Conservation (phyloP, 129 eudicot genomes). For the Lactuca sativa region DNA sequence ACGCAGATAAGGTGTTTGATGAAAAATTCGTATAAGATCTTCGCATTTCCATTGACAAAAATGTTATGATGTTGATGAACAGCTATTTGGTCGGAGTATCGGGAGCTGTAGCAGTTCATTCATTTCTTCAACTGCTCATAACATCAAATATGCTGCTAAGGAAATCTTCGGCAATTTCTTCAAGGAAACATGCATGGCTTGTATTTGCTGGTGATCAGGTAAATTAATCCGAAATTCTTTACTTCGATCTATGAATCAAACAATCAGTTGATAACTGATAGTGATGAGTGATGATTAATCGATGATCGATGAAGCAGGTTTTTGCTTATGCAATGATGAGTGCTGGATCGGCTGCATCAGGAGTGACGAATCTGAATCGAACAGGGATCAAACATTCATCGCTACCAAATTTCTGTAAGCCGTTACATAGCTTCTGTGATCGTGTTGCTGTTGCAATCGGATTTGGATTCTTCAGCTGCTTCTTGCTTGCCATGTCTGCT, state of each 20-base stretch:
- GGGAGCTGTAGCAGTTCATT: slow-evolving; percentile 71
- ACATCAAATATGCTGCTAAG: slow-evolving; percentile 43
- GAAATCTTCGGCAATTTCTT: slow-evolving; percentile 52
- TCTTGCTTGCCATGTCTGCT: slow-evolving; percentile 61
- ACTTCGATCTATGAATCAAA: background rate
- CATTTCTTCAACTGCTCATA: slow-evolving; percentile 63
- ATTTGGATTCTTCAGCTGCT: slow-evolving; percentile 70
- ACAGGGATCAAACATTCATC: slow-evolving; percentile 81
- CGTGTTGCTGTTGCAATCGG: slow-evolving; percentile 74
- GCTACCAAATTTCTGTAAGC: slow-evolving; percentile 85
- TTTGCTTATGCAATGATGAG: slow-evolving; percentile 83
- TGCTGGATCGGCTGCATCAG: slow-evolving; percentile 90
- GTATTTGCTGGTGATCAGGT: slow-evolving; percentile 92
- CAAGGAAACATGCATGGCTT: slow-evolving; percentile 84
- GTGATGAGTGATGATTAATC: slow-evolving; percentile 1
- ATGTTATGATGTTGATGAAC: slow-evolving; percentile 10
- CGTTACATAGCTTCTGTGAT: slow-evolving; percentile 65
- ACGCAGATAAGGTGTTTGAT: slow-evolving; percentile 5
- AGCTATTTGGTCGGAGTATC: slow-evolving; percentile 89
- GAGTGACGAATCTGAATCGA: slow-evolving; percentile 78
- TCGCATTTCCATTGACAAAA: background rate
- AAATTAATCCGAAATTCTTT: background rate
- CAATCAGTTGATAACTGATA: background rate
- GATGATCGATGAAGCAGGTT: slow-evolving; percentile 31
- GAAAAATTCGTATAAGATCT: too few species aligned